phyloP scores from a whole-genome alignment of 2,329 filamentous ascomycete species.

The Xylaria sp. region DNA sequence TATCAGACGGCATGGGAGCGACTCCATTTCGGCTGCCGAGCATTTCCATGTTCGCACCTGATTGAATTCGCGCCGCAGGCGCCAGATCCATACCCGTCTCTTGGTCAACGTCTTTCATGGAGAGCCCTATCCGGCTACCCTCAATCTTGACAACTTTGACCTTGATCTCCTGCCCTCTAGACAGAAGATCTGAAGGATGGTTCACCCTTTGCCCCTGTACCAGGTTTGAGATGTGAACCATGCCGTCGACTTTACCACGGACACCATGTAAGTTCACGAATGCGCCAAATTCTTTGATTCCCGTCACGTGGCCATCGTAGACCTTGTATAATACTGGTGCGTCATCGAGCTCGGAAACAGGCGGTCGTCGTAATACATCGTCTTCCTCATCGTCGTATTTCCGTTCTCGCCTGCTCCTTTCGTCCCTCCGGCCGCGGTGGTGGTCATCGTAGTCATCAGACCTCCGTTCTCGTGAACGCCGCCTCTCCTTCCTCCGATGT shows the following conservation, averaged over 20 bases:
- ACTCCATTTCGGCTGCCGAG: slow-evolving; percentile 60
- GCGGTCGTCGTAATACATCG: slow-evolving; percentile 59
- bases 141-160: slow-evolving; percentile 90
- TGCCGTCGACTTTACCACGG: slow-evolving; percentile 79
- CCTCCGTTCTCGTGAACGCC: slow-evolving; percentile 33
- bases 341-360: slow-evolving; percentile 73
- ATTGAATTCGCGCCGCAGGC: slow-evolving; percentile 71
- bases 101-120: slow-evolving; percentile 97
- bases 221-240: slow-evolving; percentile 91
- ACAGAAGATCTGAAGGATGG: slow-evolving; percentile 82
- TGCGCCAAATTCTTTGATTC: slow-evolving; percentile 89
- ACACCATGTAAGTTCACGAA: slow-evolving; percentile 92
- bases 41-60: slow-evolving; percentile 83
- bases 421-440: slow-evolving; percentile 37
- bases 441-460: slow-evolving; percentile 33
- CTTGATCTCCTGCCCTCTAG: slow-evolving; percentile 76
- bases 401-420: slow-evolving; percentile 43
- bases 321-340: slow-evolving; percentile 76
- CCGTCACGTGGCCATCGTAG: slow-evolving; percentile 84
- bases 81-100: slow-evolving; percentile 76
- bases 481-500: slow-evolving; percentile 34
- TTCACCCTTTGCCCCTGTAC: slow-evolving; percentile 80
- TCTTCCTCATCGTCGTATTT: slow-evolving; percentile 42
- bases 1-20: slow-evolving; percentile 36
- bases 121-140: slow-evolving; percentile 73